Percentiles rank a stretch among this genome's conserved stretches.
These are phyloP conservation scores for Boletus insuetus DNA, from an alignment of 768 basidiomycete species.

Conservation along the genomic window DNA sequence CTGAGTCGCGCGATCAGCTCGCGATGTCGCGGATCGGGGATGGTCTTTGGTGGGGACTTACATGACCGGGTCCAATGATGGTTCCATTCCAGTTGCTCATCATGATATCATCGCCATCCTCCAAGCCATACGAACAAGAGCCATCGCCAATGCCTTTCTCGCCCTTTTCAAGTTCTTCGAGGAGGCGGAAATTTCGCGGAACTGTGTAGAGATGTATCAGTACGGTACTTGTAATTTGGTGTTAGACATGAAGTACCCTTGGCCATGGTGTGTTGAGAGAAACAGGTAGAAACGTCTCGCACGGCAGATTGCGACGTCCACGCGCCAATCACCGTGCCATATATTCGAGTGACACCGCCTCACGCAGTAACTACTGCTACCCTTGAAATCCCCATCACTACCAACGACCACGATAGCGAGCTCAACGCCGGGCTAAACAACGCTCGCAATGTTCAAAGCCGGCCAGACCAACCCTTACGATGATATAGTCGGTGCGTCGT, in stretches of 20 bases:
- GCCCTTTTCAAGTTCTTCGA: constrained; percentile 99
- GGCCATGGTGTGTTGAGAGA: constrained; percentile 39
- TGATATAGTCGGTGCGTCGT: constrained; percentile 80
- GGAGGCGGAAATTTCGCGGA: constrained; percentile 92
- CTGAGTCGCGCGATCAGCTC: constrained; percentile 38
- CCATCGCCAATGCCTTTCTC: constrained; percentile 99
- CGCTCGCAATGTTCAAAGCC: constrained; percentile 63
- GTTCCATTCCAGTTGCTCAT: constrained; percentile 99
- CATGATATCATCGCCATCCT: constrained; percentile 93
- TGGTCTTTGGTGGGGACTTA: constrained; percentile 39
- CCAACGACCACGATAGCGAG: constrained; percentile 18
- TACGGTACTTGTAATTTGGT: neutral
- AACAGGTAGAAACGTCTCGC: constrained; percentile 1
- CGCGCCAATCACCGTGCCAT: constrained; percentile 18
- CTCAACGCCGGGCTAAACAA: constrained; percentile 2
- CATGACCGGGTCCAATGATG: constrained; percentile 97
- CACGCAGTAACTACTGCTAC: constrained; percentile 21
- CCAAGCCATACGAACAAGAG: constrained; percentile 94
- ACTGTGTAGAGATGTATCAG: constrained; percentile 48
- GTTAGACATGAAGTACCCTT: constrained; percentile 40
- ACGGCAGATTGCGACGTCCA: too few species aligned
- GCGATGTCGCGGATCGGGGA: constrained; percentile 12
- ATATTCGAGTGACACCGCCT: constrained; percentile 24
- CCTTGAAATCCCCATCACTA: constrained; percentile 6
- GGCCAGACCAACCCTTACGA: constrained; percentile 77